These are phyloP conservation scores for Suillus plorans DNA, from an alignment of 768 basidiomycete genomes.

Conservation along the genomic window DNA sequence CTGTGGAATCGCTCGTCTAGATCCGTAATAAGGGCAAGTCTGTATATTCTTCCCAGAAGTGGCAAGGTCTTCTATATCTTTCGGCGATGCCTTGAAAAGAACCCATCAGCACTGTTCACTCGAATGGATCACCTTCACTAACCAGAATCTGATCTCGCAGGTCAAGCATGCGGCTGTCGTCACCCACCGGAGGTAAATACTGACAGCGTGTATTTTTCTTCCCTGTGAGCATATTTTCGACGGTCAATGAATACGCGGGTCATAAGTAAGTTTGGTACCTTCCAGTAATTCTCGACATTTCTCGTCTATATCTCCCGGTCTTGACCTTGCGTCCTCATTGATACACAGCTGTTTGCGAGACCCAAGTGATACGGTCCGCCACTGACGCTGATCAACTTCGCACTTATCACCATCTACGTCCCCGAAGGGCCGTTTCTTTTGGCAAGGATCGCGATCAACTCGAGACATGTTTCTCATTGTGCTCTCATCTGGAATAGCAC, in stretches of 20 bases:
- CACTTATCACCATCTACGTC: conserved; percentile 21
- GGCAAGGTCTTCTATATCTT: conserved; percentile 94
- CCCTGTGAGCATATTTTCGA: conserved; percentile 36
- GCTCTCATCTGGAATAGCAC: conserved; percentile 8
- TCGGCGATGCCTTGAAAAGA: conserved; percentile 67
- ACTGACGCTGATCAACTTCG: conserved; percentile 24
- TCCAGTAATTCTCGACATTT: conserved; percentile 79
- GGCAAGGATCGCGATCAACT: conserved; percentile 4
- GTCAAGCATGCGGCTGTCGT: conserved; percentile 72
- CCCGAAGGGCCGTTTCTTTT: conserved; percentile 20
- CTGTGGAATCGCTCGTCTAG: conserved; percentile 82
- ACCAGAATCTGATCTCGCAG: conserved; percentile 88
- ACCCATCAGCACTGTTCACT: background rate
- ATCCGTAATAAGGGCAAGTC: conserved; percentile 93
- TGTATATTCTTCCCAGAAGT: conserved; percentile 61
- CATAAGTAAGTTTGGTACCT: conserved; percentile 38
- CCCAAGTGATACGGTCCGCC: conserved; percentile 81
- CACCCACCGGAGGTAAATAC: conserved; percentile 68
- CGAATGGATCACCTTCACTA: background rate
- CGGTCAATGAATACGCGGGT: background rate
- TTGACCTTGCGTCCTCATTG: conserved; percentile 70
- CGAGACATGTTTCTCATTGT: conserved; percentile 10
- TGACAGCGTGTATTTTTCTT: conserved; percentile 71
- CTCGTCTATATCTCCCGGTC: conserved; percentile 77
- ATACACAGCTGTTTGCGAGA: conserved; percentile 93